Evolutionary conservation across 176 grass and related monocot species (phyloP).

Genomic region (Bromus sterilis): DNA sequence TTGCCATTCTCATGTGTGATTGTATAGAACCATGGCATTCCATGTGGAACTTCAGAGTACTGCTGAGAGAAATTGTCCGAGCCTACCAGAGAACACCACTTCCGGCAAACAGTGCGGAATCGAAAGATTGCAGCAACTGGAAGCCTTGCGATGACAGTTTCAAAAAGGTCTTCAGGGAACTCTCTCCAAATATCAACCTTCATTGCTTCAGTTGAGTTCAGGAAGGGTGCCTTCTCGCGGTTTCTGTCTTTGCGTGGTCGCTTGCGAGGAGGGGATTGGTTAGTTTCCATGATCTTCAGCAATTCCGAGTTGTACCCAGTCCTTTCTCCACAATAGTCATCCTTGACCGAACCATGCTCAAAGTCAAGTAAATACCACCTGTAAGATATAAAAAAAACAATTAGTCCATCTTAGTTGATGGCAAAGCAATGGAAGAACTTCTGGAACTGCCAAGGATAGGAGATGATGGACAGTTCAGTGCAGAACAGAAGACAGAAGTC

Average conservation of each 20-base stretch:
- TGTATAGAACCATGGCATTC: slow-evolving; percentile 83
- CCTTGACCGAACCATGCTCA: slow-evolving; percentile 48
- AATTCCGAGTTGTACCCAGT: slow-evolving; percentile 42
- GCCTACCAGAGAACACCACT: slow-evolving; percentile 70
- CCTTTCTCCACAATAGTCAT: slow-evolving; percentile 53
- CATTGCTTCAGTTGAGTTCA: slow-evolving; percentile 55
- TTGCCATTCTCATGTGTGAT: slow-evolving; percentile 76
- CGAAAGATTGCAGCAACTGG: slow-evolving; percentile 72
- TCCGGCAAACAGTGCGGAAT: slow-evolving; percentile 77
- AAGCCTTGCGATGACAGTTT: slow-evolving; percentile 84
- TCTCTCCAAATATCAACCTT: slow-evolving; percentile 79
- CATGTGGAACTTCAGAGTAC: slow-evolving; percentile 49
- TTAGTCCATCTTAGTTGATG: slow-evolving; percentile 7
- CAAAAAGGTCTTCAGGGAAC: slow-evolving; percentile 85
- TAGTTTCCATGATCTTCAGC: slow-evolving; percentile 53
- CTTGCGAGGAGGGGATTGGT: slow-evolving; percentile 52
- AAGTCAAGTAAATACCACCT: slow-evolving; percentile 82
- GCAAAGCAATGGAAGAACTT: not conserved
- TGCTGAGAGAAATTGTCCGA: slow-evolving; percentile 63
- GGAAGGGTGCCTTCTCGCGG: slow-evolving; percentile 32
- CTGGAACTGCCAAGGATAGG: not conserved
- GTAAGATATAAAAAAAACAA: slow-evolving; percentile 17
- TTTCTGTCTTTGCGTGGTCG: slow-evolving; percentile 44
- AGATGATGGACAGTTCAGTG: not conserved
- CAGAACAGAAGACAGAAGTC: not conserved